Evolutionary conservation across 2,329 filamentous ascomycete species (phyloP).

Genomic region (Fusarium albosuccineum): DNA sequence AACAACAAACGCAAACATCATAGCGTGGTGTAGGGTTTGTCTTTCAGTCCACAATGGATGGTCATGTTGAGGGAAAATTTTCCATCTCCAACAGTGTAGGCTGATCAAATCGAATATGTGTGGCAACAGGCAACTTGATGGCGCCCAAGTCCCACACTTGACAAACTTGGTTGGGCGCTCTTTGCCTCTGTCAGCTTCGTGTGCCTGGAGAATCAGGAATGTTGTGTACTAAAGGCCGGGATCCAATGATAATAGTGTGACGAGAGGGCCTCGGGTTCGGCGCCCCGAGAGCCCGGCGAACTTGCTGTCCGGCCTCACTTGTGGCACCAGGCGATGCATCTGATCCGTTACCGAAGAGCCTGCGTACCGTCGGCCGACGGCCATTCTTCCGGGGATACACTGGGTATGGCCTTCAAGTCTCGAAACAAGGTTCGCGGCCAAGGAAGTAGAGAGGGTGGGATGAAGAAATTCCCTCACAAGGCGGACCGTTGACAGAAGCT

Average conservation of each 20-base stretch:
- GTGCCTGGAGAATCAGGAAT: slow-evolving; percentile 11
- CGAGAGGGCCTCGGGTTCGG: slow-evolving; percentile 16
- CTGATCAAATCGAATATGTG: slow-evolving; percentile 2
- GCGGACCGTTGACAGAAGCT: slow-evolving; percentile 1
- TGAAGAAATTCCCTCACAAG: slow-evolving; percentile 33
- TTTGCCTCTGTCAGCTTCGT: slow-evolving; percentile 25
- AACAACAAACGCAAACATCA: slow-evolving; percentile 8
- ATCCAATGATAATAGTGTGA: slow-evolving; percentile 23
- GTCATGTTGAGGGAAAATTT: slow-evolving; percentile 10
- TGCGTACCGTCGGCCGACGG: slow-evolving; percentile 19
- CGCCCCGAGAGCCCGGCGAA: slow-evolving; percentile 11
- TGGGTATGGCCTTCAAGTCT: slow-evolving; percentile 8
- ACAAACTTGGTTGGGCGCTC: slow-evolving; percentile 16
- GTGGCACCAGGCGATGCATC: slow-evolving; percentile 25
- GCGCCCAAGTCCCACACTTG: slow-evolving; percentile 29
- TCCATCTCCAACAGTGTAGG: slow-evolving; percentile 5
- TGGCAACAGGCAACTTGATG: slow-evolving; percentile 20
- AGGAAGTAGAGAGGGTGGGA: slow-evolving; percentile 21
- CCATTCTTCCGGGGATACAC: slow-evolving; percentile 16
- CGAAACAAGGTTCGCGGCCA: slow-evolving; percentile 31
- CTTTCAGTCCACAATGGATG: slow-evolving; percentile 14
- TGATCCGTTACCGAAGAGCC: slow-evolving; percentile 38
- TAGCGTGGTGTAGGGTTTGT: slow-evolving; percentile 3
- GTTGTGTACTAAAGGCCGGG: slow-evolving; percentile 5
- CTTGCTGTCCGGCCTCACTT: slow-evolving; percentile 9